A percentile compares a stretch with the other conserved stretches of the same genome.
These are phyloP conservation scores for Chloromonas sp. DNA, from an alignment of 163 green algal genomes.

Conservation along the genomic window DNA sequence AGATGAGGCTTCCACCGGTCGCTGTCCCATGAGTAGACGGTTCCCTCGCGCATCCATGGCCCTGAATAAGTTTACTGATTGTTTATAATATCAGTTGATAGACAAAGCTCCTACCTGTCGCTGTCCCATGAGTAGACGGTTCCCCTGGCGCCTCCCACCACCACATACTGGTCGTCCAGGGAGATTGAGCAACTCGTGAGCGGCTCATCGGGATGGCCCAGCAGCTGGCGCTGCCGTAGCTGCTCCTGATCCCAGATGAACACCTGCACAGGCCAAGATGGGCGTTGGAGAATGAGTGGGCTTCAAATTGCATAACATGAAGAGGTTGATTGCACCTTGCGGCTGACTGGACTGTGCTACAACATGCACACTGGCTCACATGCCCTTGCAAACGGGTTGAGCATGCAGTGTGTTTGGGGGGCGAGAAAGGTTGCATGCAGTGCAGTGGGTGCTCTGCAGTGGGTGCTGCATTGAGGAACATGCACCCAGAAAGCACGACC, in stretches of 20 bases:
- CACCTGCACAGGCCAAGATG: constrained; percentile 8
- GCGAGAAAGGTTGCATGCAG: too few relatives aligned
- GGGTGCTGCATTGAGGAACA: too few relatives aligned
- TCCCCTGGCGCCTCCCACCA: constrained; percentile 22
- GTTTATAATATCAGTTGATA: too few relatives aligned
- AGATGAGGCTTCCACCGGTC: constrained; percentile 4
- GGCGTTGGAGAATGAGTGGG: background rate
- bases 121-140: constrained; percentile 39
- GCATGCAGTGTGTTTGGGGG: too few relatives aligned
- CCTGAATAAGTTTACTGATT: too few relatives aligned
- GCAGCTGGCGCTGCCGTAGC: constrained; percentile 20
- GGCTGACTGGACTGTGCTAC: too few relatives aligned
- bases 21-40: constrained; percentile 36
- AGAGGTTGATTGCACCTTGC: too few relatives aligned
- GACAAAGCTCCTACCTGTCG: constrained; percentile 8
- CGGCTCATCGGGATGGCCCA: constrained; percentile 30
- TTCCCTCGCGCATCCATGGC: constrained; percentile 4
- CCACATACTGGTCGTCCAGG: constrained; percentile 31
- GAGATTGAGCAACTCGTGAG: constrained; percentile 33
- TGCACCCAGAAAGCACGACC: too few relatives aligned
- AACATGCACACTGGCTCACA: background rate
- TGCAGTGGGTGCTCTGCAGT: too few relatives aligned
- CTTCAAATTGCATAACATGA: background rate
- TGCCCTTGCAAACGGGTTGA: too few relatives aligned
- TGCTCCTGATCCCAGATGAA: constrained; percentile 27